Evolutionary conservation across 2,329 filamentous ascomycete species (phyloP).

Genomic region (Ceratocystiopsis sp.): DNA sequence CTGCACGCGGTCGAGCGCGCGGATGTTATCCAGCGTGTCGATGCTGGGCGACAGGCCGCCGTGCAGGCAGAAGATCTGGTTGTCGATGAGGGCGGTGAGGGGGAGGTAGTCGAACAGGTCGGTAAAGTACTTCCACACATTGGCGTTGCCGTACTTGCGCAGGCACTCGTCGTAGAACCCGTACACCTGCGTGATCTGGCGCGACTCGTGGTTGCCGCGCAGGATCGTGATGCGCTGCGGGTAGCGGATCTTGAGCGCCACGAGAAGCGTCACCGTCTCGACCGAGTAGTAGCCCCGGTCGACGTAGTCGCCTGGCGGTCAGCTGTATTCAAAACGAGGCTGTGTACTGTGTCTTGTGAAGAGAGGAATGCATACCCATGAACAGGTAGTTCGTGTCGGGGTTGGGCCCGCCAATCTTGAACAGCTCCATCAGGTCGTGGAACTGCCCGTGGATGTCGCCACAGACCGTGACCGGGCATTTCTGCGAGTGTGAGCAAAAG

Average conservation of each 20-base stretch:
- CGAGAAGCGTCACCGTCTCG: conserved; percentile 90
- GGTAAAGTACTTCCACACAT: conserved; percentile 98
- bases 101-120: conserved; percentile 98
- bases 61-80: conserved; percentile 98
- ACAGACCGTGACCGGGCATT: conserved; percentile 97
- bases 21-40: conserved; percentile 88
- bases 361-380: conserved; percentile 52
- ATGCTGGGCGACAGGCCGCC: conserved; percentile 93
- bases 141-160: conserved; percentile 96
- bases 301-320: conserved; percentile 77
- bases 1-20: conserved; percentile 88
- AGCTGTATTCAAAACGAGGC: background rate
- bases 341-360: background rate
- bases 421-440: conserved; percentile 97
- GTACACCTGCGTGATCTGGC: conserved; percentile 98
- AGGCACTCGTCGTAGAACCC: conserved; percentile 99
- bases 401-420: conserved; percentile 95
- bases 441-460: conserved; percentile 99
- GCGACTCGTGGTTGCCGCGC: conserved; percentile 95
- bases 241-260: conserved; percentile 95
- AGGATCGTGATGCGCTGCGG: conserved; percentile 96
- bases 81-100: conserved; percentile 92
- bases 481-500: conserved; percentile 29
- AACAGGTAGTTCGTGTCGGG: conserved; percentile 99
- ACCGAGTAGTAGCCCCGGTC: conserved; percentile 98